Evolutionary conservation across 2,329 filamentous ascomycete genomes (phyloP), one percentile per base, ranked within the genome.

Genomic region (Aspergillus pseudoglaucus): DNA sequence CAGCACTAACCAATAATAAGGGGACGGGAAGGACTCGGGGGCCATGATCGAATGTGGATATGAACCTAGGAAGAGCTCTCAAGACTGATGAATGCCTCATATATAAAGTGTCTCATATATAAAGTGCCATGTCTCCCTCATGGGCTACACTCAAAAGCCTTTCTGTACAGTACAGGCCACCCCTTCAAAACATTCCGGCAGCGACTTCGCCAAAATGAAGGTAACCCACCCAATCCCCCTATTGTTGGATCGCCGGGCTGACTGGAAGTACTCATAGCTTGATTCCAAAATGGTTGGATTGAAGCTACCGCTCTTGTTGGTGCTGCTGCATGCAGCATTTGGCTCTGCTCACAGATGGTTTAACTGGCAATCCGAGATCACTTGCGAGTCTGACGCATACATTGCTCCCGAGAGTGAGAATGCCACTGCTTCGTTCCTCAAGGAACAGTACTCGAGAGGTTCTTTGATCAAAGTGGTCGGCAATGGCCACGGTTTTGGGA

Each of bases 401-500:
- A 42, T 54, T 33, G 46, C 46, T n/a, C 53, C 53, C 14, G 17
- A 42, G 23, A 44, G 49, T 49, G 53, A 54, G 30, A 17, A 25
- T 30, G 53, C 25, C 8, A 40, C 44, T 38, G 44, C 45, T 15
- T 15, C 38, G 15, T 56, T 56, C 42, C 40, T 56, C 23, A 50
- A 48, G 39, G 37, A 47, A 8, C 47, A 56, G 40, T 56, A 47
- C 18, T 42, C 45, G n/a, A 40, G 42, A 12, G 45, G 45, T 6
- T 50, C 53, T 15, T 42, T 44, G 9, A 54, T 56, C 45, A 56
- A 54, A 35, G 47, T 50, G 23, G 52, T 56, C 39, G 53, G 53
- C 25, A 56, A 56, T 46, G 53, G 53, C 25, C 53, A 56, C 42
- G 53, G 53, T 33, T 56, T 56, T 38, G 53, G 53, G 15, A 56